These are phyloP conservation scores for Amniculicola lignicola DNA, from an alignment of 495 filamentous ascomycete genomes.

Conservation along the genomic window DNA sequence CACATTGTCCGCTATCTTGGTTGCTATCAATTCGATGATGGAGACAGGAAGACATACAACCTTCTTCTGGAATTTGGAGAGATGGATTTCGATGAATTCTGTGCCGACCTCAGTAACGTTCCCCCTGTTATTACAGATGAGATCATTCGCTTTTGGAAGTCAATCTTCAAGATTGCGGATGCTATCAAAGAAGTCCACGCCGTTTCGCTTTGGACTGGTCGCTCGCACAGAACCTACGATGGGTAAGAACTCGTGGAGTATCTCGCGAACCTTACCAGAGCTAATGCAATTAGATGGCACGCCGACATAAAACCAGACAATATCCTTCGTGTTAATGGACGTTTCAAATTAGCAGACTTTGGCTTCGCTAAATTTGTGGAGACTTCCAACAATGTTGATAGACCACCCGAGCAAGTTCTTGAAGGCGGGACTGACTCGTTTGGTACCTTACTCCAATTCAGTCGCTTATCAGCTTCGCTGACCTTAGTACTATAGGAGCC, in stretches of 20 bases:
- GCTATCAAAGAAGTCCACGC: slow-evolving; percentile 39
- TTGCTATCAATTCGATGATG: slow-evolving; percentile 13
- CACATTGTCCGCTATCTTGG: slow-evolving; percentile 37
- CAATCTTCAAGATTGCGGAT: slow-evolving; percentile 40
- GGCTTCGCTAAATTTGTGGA: slow-evolving; percentile 42
- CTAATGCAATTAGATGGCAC: slow-evolving; percentile 38
- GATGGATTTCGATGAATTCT: slow-evolving; percentile 42
- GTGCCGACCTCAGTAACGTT: slow-evolving; percentile 10
- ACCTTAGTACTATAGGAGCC: slow-evolving; percentile 19
- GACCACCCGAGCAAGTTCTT: slow-evolving; percentile 19
- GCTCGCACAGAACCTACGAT: slow-evolving; percentile 18
- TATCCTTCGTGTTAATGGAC: slow-evolving; percentile 39
- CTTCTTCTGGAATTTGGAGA: slow-evolving; percentile 44
- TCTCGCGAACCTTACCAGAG: neutral
- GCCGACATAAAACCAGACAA: slow-evolving; percentile 46
- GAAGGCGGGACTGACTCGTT: slow-evolving; percentile 32
- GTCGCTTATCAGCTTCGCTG: slow-evolving; percentile 36
- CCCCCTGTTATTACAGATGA: slow-evolving; percentile 4
- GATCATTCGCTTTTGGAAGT: slow-evolving; percentile 39
- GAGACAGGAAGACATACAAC: slow-evolving; percentile 29
- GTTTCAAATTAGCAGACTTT: slow-evolving; percentile 46
- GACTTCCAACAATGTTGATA: slow-evolving; percentile 17
- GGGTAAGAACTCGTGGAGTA: neutral
- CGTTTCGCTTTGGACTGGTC: too few species aligned
- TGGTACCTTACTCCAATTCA: neutral